A percentile compares a stretch with the other conserved stretches of the same genome.
These are phyloP conservation scores for Chlorella vulgaris DNA, from an alignment of 139 green algal genomes.

Conservation along the genomic window DNA sequence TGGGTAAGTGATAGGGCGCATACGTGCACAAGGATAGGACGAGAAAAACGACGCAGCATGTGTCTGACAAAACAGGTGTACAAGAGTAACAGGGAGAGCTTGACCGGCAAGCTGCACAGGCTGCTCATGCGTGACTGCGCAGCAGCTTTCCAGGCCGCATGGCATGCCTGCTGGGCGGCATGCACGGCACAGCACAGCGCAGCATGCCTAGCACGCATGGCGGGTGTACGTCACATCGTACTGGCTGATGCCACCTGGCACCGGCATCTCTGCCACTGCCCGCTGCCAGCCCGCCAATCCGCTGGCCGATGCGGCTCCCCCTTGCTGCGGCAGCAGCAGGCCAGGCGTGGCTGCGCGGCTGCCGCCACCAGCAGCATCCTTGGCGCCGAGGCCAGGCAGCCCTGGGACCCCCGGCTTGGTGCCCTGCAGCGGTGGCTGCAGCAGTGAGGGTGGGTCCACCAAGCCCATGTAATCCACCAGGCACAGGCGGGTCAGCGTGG, in stretches of 20 bases:
- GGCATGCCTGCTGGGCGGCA: too few relatives aligned
- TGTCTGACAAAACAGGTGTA: too few relatives aligned
- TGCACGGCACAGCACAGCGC: too few relatives aligned
- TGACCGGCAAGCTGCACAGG: too few relatives aligned
- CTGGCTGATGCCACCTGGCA: conserved; percentile 23
- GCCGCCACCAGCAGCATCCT: background rate
- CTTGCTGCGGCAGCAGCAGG: background rate
- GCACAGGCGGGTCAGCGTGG: conserved; percentile 6
- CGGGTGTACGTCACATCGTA: conserved; percentile 9
- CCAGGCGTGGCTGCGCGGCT: background rate
- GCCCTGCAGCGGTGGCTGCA: background rate
- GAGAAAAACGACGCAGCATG: too few relatives aligned
- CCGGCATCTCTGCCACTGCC: conserved; percentile 7
- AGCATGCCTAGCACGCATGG: background rate
- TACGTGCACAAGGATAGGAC: too few relatives aligned
- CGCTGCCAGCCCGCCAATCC: conserved; percentile 22
- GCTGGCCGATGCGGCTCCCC: background rate
- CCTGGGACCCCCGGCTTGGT: background rate
- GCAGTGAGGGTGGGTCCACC: background rate
- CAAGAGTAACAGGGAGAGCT: too few relatives aligned
- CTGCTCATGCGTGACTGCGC: too few relatives aligned
- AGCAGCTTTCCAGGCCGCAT: too few relatives aligned
- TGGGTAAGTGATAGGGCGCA: too few relatives aligned
- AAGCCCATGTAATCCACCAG: conserved; percentile 31
- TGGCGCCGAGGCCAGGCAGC: background rate